Conservation (phyloP, 2,329 filamentous ascomycete genomes). For the Fusarium falciforme region DNA sequence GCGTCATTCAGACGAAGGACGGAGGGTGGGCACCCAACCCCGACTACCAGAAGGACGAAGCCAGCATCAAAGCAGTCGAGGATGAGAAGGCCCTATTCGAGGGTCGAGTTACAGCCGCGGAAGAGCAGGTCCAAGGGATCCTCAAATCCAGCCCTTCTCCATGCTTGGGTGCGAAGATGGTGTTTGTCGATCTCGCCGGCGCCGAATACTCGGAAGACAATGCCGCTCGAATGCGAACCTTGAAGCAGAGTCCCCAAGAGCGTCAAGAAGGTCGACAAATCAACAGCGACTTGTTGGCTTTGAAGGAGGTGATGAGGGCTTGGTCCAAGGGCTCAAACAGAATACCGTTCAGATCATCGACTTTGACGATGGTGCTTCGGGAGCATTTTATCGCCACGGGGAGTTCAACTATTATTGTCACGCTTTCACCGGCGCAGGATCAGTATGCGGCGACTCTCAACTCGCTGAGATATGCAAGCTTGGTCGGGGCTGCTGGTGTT, state of each 20-base stretch:
- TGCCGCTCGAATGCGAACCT: background rate
- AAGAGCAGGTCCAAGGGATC: background rate
- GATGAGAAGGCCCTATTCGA: background rate
- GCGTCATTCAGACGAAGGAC: background rate
- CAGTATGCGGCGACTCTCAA: background rate
- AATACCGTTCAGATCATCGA: background rate
- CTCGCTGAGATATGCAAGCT: background rate
- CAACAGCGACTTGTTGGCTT: background rate
- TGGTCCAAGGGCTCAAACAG: background rate
- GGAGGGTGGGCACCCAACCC: background rate
- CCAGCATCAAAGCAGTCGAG: background rate
- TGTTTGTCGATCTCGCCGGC: background rate
- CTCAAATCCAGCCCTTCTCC: background rate
- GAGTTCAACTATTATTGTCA: background rate
- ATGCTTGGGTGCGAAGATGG: background rate
- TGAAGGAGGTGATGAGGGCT: background rate
- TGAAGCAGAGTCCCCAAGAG: background rate
- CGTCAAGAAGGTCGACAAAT: background rate
- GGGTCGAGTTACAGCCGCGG: background rate
- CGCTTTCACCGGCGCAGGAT: background rate
- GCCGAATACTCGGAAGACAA: background rate
- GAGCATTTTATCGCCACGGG: background rate
- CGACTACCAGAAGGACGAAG: background rate
- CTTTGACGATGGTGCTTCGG: background rate
- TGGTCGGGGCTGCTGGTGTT: background rate